Base-by-base conservation (phyloP, 208 protist genomes). In the Trypanosoma rangeli region DNA sequence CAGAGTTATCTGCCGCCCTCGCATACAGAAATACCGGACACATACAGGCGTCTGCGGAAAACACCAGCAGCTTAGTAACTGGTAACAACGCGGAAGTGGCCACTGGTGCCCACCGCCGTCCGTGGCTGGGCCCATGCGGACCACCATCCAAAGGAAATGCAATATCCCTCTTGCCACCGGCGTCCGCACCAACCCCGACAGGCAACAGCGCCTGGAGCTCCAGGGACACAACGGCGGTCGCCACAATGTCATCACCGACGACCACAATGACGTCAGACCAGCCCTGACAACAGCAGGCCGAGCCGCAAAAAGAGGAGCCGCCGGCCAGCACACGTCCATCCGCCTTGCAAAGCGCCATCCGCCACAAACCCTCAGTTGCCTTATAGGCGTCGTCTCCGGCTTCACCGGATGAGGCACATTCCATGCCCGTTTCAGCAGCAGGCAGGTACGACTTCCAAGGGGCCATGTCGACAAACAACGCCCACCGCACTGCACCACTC, bases 221-320 rank as follows among this genome's bases (percentile, higher is more conserved):
- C n/a, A 75, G 28, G 7, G 56, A 52, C n/a, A 75, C 56, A 22
- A 63, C 70, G 26, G 63, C 8, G 46, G 24, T 15, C 13, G 55
- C 35, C 16, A 65, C 18, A 53, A 69, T 64, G 12, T 63, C 46
- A 20, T 75, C 63, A 24, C 33, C 63, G 10, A 69, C 12, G 22
- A 22, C 42, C 29, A 75, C 15, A 22, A 75, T 20, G 15, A 53
- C n/a, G 58, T 75, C 70, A 24, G 60, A 64, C 62, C 70, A 75
- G 24, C 70, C 70, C 44, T 35, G 42, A 8, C 28, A 16, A 22
- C n/a, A 44, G 52, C 46, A 69, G n/a, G 63, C 3, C 20, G 54
- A 58, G 5, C 18, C 28, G 15, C 44, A 24, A 48, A 75, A 75
- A 29, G 63, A 33, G 13, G 70, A 68, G 26, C 70, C 70, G 26